Evolutionary conservation across 257 asterid genomes (phyloP).

Genomic region (Rauvolfia tetraphylla): DNA sequence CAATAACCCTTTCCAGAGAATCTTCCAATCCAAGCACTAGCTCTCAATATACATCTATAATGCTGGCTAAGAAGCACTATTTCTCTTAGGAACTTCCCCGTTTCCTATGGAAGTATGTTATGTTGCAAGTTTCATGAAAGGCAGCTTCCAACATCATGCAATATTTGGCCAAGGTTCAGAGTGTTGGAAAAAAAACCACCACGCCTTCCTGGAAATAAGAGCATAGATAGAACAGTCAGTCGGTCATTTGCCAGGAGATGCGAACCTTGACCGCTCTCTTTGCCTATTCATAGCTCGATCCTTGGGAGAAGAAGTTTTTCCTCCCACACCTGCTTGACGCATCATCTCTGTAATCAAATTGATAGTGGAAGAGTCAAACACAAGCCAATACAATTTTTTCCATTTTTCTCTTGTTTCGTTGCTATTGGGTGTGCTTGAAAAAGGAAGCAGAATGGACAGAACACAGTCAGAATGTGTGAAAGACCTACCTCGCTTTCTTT

Average conservation of each 20-base stretch:
- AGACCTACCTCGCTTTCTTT: slow-evolving; percentile 37
- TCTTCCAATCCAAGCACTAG: not conserved
- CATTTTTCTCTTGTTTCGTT: not conserved
- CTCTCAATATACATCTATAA: not conserved
- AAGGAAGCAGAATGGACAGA: not conserved
- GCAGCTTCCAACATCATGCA: slow-evolving; percentile 2
- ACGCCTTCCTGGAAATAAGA: slow-evolving; percentile 20
- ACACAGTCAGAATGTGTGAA: not conserved
- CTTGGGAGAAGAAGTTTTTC: slow-evolving; percentile 42
- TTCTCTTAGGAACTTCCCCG: not conserved
- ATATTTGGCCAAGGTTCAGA: slow-evolving; percentile 15
- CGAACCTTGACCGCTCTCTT: slow-evolving; percentile 39
- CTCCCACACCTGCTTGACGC: slow-evolving; percentile 39
- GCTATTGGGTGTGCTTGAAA: not conserved
- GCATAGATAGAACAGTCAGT: slow-evolving; percentile 3
- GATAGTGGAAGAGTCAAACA: not conserved
- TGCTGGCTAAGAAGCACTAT: not conserved
- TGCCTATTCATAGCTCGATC: slow-evolving; percentile 35
- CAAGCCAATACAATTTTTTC: not conserved
- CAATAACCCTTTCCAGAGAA: not conserved
- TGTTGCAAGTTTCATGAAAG: not conserved
- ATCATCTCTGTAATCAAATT: slow-evolving; percentile 31
- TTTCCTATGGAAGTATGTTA: not conserved
- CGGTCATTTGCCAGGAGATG: slow-evolving; percentile 38
- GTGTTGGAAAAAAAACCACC: slow-evolving; percentile 4